These are phyloP conservation scores for Blastobotrys aristatus DNA, from an alignment of 1,139 yeast species.

Conservation along the genomic window DNA sequence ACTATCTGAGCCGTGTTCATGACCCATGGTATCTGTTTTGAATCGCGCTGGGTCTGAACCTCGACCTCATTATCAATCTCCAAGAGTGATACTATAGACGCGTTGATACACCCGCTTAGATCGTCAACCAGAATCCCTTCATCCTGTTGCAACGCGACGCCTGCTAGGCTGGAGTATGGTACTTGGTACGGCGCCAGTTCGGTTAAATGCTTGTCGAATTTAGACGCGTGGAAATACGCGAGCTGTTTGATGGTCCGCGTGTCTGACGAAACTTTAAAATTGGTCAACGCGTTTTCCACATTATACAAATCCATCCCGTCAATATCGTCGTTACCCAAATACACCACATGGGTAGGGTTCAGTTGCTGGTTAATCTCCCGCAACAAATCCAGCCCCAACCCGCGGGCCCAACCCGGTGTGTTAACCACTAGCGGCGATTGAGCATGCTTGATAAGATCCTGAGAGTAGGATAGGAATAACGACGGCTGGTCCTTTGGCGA, in stretches of 20 bases:
- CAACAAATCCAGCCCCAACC: constrained; percentile 70
- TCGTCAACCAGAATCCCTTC: constrained; percentile 30
- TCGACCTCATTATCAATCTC: constrained; percentile 20
- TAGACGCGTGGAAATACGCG: constrained; percentile 32
- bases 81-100: constrained; percentile 30
- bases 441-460: constrained; percentile 38
- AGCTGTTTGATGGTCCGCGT: constrained; percentile 32
- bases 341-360: constrained; percentile 54
- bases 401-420: constrained; percentile 93
- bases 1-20: constrained; percentile 2
- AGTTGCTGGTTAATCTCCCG: constrained; percentile 39
- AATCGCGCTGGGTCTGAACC: background rate
- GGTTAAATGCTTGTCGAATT: constrained; percentile 26
- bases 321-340: constrained; percentile 37
- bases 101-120: constrained; percentile 26
- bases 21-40: constrained; percentile 7
- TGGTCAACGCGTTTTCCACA: constrained; percentile 6
- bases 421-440: constrained; percentile 53
- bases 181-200: constrained; percentile 29
- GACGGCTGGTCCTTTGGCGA: constrained; percentile 70
- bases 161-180: constrained; percentile 22
- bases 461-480: constrained; percentile 46
- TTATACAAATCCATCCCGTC: constrained; percentile 7
- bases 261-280: constrained; percentile 28
- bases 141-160: constrained; percentile 27